Conservation (phyloP, 345 rosid species). For the Moringa oleifera region DNA sequence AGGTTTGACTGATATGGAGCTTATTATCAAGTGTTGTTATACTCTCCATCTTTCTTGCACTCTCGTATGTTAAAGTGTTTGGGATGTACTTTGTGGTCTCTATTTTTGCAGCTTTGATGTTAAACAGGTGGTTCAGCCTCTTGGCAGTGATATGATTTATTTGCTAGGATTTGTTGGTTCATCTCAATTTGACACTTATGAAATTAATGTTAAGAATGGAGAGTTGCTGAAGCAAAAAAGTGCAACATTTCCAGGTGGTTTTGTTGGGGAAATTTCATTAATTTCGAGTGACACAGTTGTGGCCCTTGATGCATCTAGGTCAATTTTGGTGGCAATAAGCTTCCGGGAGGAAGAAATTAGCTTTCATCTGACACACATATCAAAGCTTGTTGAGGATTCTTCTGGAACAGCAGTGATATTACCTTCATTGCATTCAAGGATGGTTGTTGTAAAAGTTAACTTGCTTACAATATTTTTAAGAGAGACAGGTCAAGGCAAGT, state of each 20-base stretch:
- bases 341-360: slow-evolving; percentile 49
- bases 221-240: slow-evolving; percentile 59
- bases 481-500: slow-evolving; percentile 46
- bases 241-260: slow-evolving; percentile 59
- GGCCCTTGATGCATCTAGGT: slow-evolving; percentile 59
- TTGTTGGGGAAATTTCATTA: slow-evolving; percentile 52
- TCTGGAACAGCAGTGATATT: slow-evolving; percentile 49
- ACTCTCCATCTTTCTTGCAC: neutral
- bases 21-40: slow-evolving; percentile 5
- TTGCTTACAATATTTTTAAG: slow-evolving; percentile 39
- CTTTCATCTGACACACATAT: slow-evolving; percentile 48
- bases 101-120: slow-evolving; percentile 61
- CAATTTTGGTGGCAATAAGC: slow-evolving; percentile 49
- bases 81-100: slow-evolving; percentile 15
- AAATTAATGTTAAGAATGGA: slow-evolving; percentile 66
- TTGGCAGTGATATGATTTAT: slow-evolving; percentile 41
- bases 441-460: slow-evolving; percentile 52
- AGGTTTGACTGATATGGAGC: slow-evolving; percentile 51
- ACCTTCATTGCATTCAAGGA: slow-evolving; percentile 46
- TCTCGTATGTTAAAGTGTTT: slow-evolving; percentile 1
- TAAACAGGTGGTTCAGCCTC: slow-evolving; percentile 61
- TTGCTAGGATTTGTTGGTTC: slow-evolving; percentile 66
- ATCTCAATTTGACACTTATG: slow-evolving; percentile 54
- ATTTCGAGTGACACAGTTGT: slow-evolving; percentile 65
- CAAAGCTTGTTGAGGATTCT: slow-evolving; percentile 47